Base-by-base conservation (phyloP, 495 filamentous ascomycete genomes). In the Tricharina praecox region DNA sequence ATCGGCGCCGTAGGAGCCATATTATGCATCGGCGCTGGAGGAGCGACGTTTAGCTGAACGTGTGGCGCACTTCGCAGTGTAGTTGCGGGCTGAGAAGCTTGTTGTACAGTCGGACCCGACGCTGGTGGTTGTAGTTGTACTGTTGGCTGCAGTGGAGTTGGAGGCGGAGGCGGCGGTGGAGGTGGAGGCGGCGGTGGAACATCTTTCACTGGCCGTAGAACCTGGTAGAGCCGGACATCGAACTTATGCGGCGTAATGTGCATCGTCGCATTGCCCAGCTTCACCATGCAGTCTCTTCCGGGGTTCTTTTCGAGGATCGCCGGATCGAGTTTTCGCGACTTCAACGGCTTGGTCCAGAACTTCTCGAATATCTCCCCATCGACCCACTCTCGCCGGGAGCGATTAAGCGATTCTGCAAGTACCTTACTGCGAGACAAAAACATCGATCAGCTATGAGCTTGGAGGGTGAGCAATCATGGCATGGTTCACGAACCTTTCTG, bases 221-320 rank as follows among this genome's bases (percentile, higher is more conserved):
- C 82, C 25, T 76, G 78, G 59, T 79, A 96, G 56, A 99, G 72
- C 52, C 77, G 80, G 21, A 79, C 79, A 48, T 95, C 85, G 53
- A 99, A 85, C 20, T 81, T 71, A 64, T 99, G 92, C 33, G 92
- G 92, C 48, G 87, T 88, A 48, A 93, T 75, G 16, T 79, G 82
- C 38, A 97, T 76, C 23, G 79, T 78, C 44, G 85, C 81, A 37
- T 71, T 69, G 23, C 88, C 88, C 16, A 93, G 67, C 62, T 80
- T 86, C 36, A 71, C 66, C 85, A 95, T 94, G 51, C 75, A 81
- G 37, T 93, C 82, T 58, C 84, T 83, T 3, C 82, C 72, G 0
- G 86, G 88, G 52, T 77, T 74, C 8, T 70, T 63, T 39, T 82
- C 76, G 47, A 80, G 70, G 50, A 81, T 76, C 10, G 74, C 66